Conservation (phyloP, 345 rosid species). For the Anacardium occidentale region DNA sequence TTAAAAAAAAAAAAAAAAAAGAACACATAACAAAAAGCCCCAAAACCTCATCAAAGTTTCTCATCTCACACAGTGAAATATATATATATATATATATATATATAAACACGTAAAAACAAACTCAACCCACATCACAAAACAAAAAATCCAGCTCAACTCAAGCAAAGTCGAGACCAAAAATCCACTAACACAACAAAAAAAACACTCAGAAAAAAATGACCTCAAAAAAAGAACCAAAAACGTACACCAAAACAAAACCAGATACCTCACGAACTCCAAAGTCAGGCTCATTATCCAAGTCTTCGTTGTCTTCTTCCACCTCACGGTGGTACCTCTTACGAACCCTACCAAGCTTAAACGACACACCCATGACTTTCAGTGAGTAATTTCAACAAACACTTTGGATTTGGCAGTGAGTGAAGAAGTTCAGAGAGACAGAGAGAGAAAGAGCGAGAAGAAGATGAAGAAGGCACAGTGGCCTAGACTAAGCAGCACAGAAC, state of each 20-base stretch:
- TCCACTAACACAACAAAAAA: not conserved
- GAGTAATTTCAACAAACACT: conserved; percentile 16
- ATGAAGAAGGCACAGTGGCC: not conserved
- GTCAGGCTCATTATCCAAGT: not conserved
- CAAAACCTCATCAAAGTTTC: conserved; percentile 1
- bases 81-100: too few species aligned
- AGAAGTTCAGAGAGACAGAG: not conserved
- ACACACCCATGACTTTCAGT: conserved; percentile 25
- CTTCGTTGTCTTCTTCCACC: conserved; percentile 9
- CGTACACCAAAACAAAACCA: not conserved
- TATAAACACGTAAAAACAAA: not conserved
- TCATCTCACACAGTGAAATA: too few species aligned
- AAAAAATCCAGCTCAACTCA: not conserved
- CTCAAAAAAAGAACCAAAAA: not conserved
- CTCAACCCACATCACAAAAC: not conserved
- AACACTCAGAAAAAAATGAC: not conserved
- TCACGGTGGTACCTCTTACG: conserved; percentile 31
- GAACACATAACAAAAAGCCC: not conserved
- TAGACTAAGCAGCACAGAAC: not conserved
- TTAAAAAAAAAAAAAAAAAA: not conserved
- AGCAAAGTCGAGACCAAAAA: not conserved
- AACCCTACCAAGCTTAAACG: conserved; percentile 26
- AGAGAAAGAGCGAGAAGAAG: not conserved
- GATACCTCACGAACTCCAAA: not conserved
- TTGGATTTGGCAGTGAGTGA: not conserved